A percentile compares a stretch with the other conserved stretches of the same genome.
These are phyloP conservation scores for Cucurbita moschata DNA, from an alignment of 306 rosid genomes.

Conservation along the genomic window DNA sequence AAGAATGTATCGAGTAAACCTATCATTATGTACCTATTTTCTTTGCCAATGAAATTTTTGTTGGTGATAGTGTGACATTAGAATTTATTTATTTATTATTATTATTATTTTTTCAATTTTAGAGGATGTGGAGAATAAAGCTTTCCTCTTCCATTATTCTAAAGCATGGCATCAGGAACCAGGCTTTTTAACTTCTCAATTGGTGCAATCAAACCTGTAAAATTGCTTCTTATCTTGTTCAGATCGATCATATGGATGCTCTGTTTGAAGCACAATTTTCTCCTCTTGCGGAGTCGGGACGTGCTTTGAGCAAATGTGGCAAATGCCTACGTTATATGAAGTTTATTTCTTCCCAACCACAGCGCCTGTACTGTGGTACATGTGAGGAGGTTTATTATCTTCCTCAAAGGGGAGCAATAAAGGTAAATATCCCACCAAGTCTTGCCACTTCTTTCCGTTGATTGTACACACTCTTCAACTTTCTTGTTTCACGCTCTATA, in stretches of 20 bases:
- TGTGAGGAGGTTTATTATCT: slow-evolving; percentile 93
- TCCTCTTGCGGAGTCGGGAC: slow-evolving; percentile 69
- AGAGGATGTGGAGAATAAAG: not conserved
- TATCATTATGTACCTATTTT: not conserved
- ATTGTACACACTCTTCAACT: not conserved
- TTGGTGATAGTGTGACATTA: not conserved
- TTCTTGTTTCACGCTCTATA: not conserved
- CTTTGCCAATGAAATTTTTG: not conserved
- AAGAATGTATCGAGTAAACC: not conserved
- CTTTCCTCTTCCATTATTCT: not conserved
- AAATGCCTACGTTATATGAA: slow-evolving; percentile 95
- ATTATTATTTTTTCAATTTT: not conserved
- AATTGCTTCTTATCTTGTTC: slow-evolving; percentile 19
- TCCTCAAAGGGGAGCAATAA: slow-evolving; percentile 78
- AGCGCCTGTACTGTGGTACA: slow-evolving; percentile 69
- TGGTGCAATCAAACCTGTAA: not conserved
- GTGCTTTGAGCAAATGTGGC: slow-evolving; percentile 74
- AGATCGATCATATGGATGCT: slow-evolving; percentile 96
- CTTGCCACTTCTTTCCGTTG: not conserved
- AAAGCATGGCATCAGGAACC: not conserved
- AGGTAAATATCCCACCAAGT: slow-evolving; percentile 29
- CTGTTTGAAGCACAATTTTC: slow-evolving; percentile 93
- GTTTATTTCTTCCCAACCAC: slow-evolving; percentile 64
- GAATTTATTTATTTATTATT: not conserved
- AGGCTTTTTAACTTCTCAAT: not conserved